These are phyloP conservation scores for Endotrypanum monterogeii DNA, from an alignment of 208 protist species.

Conservation along the genomic window DNA sequence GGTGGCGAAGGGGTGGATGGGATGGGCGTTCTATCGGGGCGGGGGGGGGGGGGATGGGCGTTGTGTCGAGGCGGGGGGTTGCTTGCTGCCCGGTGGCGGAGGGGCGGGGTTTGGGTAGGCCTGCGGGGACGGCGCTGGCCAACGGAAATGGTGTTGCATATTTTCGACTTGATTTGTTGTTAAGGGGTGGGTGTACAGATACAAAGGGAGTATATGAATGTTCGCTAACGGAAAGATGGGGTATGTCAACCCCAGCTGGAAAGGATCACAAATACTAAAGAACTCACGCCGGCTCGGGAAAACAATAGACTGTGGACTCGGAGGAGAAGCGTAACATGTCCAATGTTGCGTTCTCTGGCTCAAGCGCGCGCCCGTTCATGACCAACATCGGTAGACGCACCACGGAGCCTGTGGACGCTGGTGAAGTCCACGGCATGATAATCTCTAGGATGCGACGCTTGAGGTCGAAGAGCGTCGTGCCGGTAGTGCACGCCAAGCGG, in stretches of 20 bases:
- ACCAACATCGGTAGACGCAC: slow-evolving; percentile 32
- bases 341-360: slow-evolving; percentile 23
- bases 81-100: too few relatives aligned
- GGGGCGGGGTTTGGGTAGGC: too few relatives aligned
- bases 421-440: slow-evolving; percentile 8
- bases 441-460: slow-evolving; percentile 31
- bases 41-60: too few relatives aligned
- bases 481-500: slow-evolving; percentile 6
- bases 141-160: neutral
- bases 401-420: slow-evolving; percentile 1
- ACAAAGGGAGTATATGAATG: neutral
- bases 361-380: slow-evolving; percentile 30
- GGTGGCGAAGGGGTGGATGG: too few relatives aligned
- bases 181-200: neutral
- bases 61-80: too few relatives aligned
- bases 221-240: too few relatives aligned
- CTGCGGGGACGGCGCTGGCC: too few relatives aligned
- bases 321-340: slow-evolving; percentile 13
- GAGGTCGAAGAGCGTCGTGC: slow-evolving; percentile 18
- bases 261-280: neutral
- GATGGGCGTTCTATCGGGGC: too few relatives aligned
- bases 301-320: slow-evolving; percentile 31
- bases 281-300: slow-evolving; percentile 16
- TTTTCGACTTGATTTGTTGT: neutral
- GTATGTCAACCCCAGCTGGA: too few relatives aligned